Base-by-base conservation (phyloP, 345 rosid genomes). In the Leavenworthia alabamica region DNA sequence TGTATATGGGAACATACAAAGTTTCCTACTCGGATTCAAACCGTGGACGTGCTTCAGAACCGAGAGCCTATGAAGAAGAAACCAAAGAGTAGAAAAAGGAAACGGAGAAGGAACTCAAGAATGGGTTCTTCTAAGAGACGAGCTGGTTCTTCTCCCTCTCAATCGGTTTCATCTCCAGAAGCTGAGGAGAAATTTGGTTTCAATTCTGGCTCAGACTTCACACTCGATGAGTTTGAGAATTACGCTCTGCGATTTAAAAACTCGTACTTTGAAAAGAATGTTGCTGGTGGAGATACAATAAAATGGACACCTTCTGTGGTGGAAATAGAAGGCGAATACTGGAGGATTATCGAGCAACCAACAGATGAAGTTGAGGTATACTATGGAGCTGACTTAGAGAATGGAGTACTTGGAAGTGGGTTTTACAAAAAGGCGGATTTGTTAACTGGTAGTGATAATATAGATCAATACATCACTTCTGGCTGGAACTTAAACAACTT, bases 361-460 rank as follows among this genome's bases (percentile, higher is more conserved):
- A 89, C 89, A 1, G 94, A 87, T 48, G 97, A 93, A 71, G 97
- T 93, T 23, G 97, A 93, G 96, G 99, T 92, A 15, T 87, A 81
- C 73, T 93, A 93, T 73, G 97, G 99, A 56, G 99, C 97, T 72
- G 97, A 93, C 72, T 72, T 93, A 77, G 97, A 93, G 80, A 87
- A 86, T 23, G 94, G 85, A 57, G 80, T 67, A 12, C 85, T 89
- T 67, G 89, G 89, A 66, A 93, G 99, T 68, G 99, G 99, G 31
- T 93, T 89, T 83, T 89, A 89, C 6, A 89, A 82, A 72, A 77
- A 71, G 39, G 56, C 78, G 7, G 74, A 83, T 8, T 56, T 19
- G 60, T 22, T 6, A 12, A 57, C 74, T 28, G 77, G 74, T 60
- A 72, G 62, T 57, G 77, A 75, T n/a, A n/a, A n/a, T 32, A 60